A percentile compares a stretch with the other conserved stretches of the same genome.
Evolutionary conservation across 257 asterid species (phyloP).

Genomic region (Verbena officinalis): DNA sequence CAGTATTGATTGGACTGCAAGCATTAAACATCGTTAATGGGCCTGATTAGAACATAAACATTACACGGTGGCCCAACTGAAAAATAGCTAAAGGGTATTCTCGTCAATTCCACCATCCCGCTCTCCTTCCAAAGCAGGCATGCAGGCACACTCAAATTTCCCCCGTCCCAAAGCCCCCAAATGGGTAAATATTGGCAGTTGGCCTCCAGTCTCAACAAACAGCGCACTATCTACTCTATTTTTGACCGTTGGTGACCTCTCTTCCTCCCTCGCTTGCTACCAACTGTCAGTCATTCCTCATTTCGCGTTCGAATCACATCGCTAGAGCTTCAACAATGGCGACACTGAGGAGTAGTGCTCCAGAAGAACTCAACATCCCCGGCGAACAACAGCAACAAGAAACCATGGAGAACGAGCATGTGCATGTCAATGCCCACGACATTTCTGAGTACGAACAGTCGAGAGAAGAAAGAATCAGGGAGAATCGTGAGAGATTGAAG

Average conservation of each 20-base stretch:
- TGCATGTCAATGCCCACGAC: conserved; percentile 14
- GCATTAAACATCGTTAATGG: neutral
- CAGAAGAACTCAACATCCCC: conserved; percentile 20
- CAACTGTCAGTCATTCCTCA: neutral
- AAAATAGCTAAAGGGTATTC: conserved; percentile 14
- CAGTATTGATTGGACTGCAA: neutral
- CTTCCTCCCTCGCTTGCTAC: neutral
- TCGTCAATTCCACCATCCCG: too few species aligned
- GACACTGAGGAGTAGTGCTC: conserved; percentile 20
- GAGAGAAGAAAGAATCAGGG: conserved; percentile 78
- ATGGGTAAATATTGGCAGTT: conserved; percentile 6
- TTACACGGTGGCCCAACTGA: neutral
- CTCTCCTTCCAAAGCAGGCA: too few species aligned
- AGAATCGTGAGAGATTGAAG: conserved; percentile 83
- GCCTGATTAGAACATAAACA: neutral
- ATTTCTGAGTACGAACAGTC: conserved; percentile 61
- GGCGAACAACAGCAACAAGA: conserved; percentile 14
- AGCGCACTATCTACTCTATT: neutral
- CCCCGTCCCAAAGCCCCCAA: conserved; percentile 35
- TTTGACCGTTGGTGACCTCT: conserved; percentile 50
- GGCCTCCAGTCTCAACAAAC: conserved; percentile 27
- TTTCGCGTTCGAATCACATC: neutral
- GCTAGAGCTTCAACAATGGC: conserved; percentile 28
- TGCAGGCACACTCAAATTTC: conserved; percentile 15
- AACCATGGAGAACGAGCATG: too few species aligned